Conservation (phyloP, 2,329 filamentous ascomycete species). For the Phoma sp. region DNA sequence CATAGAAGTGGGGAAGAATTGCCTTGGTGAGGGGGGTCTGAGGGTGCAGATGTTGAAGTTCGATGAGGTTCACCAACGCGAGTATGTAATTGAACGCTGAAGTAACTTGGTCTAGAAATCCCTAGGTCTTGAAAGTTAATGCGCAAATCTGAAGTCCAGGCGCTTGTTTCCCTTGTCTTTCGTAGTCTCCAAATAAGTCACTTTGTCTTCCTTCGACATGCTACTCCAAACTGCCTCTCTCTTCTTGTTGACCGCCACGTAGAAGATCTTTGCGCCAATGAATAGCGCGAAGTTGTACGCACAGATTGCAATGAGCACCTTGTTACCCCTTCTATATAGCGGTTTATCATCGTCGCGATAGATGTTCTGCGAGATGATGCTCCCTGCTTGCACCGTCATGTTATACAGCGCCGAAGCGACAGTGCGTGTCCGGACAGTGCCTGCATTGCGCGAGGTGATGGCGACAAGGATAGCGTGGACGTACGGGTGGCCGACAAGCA, state of each 20-base stretch:
- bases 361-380: slow-evolving; percentile 52
- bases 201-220: slow-evolving; percentile 45
- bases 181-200: slow-evolving; percentile 45
- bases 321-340: slow-evolving; percentile 61
- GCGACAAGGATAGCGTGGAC: slow-evolving; percentile 54
- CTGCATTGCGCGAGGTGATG: slow-evolving; percentile 52
- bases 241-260: slow-evolving; percentile 57
- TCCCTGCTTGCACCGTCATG: slow-evolving; percentile 44
- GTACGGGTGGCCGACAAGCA: slow-evolving; percentile 53
- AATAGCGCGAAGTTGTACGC: slow-evolving; percentile 59
- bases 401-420: slow-evolving; percentile 54
- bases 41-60: neutral
- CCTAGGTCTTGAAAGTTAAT: slow-evolving; percentile 16
- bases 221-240: slow-evolving; percentile 38
- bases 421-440: slow-evolving; percentile 52
- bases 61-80: neutral
- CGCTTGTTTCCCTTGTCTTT: slow-evolving; percentile 48
- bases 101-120: neutral
- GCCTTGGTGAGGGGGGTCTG: slow-evolving; percentile 46
- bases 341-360: slow-evolving; percentile 61
- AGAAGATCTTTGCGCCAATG: slow-evolving; percentile 60
- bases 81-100: neutral
- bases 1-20: slow-evolving; percentile 54
- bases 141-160: slow-evolving; percentile 44
- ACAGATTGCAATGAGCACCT: slow-evolving; percentile 59